Evolutionary conservation across 2,329 filamentous ascomycete species (phyloP).

Genomic region (Delphinella strobiligena): DNA sequence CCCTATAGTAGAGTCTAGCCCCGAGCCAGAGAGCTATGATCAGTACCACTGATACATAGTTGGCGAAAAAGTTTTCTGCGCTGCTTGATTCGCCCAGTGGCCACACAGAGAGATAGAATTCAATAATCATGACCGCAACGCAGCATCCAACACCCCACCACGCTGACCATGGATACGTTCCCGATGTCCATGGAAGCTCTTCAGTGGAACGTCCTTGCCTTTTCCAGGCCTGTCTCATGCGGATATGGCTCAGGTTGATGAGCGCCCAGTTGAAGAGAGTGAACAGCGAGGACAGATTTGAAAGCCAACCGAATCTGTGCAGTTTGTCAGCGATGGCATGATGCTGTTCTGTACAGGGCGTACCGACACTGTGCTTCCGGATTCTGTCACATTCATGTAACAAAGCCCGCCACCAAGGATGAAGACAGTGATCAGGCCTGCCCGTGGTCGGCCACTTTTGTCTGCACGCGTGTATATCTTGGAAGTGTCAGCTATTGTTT

Average conservation of each 20-base stretch:
- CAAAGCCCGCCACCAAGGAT: conserved; percentile 25
- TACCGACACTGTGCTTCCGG: conserved; percentile 22
- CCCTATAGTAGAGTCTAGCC: conserved; percentile 28
- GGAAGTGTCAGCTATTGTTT: no score
- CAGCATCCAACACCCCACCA: conserved; percentile 35
- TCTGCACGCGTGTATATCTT: conserved; percentile 15
- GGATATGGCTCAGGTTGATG: conserved; percentile 59
- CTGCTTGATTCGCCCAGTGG: conserved; percentile 24
- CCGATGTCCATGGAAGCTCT: conserved; percentile 35
- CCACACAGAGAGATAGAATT: conserved; percentile 38
- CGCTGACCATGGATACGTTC: conserved; percentile 32
- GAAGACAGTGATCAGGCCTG: conserved; percentile 17
- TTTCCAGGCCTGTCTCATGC: conserved; percentile 53
- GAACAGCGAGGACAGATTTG: conserved; percentile 57
- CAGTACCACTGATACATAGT: conserved; percentile 32
- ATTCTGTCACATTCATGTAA: conserved; percentile 25
- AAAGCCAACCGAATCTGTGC: conserved; percentile 40
- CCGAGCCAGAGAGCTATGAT: conserved; percentile 31
- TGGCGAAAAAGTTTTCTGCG: conserved; percentile 35
- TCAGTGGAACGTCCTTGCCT: conserved; percentile 43
- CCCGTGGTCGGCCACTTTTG: conserved; percentile 25
- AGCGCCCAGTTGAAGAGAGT: conserved; percentile 62
- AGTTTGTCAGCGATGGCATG: no score
- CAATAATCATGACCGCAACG: conserved; percentile 31
- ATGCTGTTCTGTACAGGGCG: no score